Percentiles rank a stretch among this genome's conserved stretches.
Evolutionary conservation across 345 rosid species (phyloP).

Genomic region (Ceriops decandra): DNA sequence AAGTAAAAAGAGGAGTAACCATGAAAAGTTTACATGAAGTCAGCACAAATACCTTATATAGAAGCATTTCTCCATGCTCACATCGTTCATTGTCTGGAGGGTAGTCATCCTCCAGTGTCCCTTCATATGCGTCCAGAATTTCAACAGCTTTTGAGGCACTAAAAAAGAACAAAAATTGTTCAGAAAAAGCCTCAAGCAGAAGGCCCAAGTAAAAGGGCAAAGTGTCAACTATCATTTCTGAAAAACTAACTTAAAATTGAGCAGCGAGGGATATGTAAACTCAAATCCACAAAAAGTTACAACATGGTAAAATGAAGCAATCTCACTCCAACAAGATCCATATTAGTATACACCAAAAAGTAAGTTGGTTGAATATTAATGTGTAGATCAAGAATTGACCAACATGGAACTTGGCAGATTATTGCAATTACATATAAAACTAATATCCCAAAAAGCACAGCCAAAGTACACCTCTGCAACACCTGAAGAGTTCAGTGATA

Average conservation of each 20-base stretch:
- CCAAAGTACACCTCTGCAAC: not conserved
- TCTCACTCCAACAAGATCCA: not conserved
- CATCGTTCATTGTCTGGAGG: constrained; percentile 96
- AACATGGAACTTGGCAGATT: too few species aligned
- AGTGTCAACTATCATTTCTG: not conserved
- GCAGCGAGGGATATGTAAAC: not conserved
- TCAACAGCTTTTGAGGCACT: constrained; percentile 96
- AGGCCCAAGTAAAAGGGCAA: not conserved
- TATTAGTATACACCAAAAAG: not conserved
- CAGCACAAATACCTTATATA: constrained; percentile 67
- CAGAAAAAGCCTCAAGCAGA: constrained; percentile 3
- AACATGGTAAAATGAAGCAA: not conserved
- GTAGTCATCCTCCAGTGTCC: constrained; percentile 95
- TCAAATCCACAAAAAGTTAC: not conserved
- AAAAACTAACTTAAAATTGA: not conserved
- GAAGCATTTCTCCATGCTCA: constrained; percentile 97
- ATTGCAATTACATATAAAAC: too few species aligned
- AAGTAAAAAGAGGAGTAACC: not conserved
- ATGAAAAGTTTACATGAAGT: not conserved
- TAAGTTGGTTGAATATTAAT: not conserved
- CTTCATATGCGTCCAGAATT: constrained; percentile 97
- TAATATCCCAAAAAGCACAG: not conserved
- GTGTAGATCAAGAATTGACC: not conserved
- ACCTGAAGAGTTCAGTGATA: too few species aligned
- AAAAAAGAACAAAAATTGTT: constrained; percentile 20